phyloP scores from a whole-genome alignment of 1,139 yeast genomes.

The Saccharomyces pastorianus region DNA sequence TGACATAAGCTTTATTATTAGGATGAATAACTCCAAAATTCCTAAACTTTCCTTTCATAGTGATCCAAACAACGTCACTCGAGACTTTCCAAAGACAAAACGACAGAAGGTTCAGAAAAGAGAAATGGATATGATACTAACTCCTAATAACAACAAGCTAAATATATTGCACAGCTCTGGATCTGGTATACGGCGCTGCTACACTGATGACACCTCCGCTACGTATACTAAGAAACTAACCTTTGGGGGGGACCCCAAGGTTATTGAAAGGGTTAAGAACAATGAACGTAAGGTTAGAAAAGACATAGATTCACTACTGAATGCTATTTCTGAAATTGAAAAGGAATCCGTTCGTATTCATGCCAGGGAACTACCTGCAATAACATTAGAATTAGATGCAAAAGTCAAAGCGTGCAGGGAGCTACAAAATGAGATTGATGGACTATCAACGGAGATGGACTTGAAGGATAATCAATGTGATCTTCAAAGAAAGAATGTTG shows the following conservation, averaged over 20 bases:
- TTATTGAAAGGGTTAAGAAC: slow-evolving; percentile 13
- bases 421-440: slow-evolving; percentile 14
- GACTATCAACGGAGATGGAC: slow-evolving; percentile 12
- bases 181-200: neutral
- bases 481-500: slow-evolving; percentile 11
- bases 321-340: slow-evolving; percentile 23
- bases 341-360: slow-evolving; percentile 16
- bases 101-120: neutral
- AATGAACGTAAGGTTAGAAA: slow-evolving; percentile 22
- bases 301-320: slow-evolving; percentile 22
- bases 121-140: neutral
- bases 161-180: neutral
- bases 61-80: neutral
- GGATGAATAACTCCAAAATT: neutral
- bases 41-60: neutral
- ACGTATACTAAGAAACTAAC: slow-evolving; percentile 3
- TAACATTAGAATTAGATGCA: slow-evolving; percentile 11
- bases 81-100: neutral
- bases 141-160: neutral
- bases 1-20: neutral
- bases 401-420: slow-evolving; percentile 10
- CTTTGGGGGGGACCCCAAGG: slow-evolving; percentile 9
- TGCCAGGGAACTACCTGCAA: slow-evolving; percentile 14
- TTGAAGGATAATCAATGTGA: slow-evolving; percentile 14
- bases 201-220: neutral